Conservation (phyloP, 23 red algal genomes). For the Gracilaria caudata region DNA sequence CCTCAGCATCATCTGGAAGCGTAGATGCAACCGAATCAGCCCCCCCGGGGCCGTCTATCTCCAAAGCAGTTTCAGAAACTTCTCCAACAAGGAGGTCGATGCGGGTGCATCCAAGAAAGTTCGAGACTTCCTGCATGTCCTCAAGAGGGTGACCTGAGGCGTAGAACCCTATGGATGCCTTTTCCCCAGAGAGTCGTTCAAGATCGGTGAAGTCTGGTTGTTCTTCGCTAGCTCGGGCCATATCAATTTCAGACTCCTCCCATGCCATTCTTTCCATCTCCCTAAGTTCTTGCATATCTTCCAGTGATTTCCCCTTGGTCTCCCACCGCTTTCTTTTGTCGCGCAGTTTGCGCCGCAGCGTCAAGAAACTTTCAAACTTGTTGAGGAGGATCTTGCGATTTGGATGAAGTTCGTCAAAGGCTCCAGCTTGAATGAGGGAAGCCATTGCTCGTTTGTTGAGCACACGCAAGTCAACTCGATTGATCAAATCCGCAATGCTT, state of each 20-base stretch:
- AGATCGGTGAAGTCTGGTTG: slow-evolving; percentile 53
- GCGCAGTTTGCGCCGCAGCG: slow-evolving; percentile 37
- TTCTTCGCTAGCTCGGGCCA: slow-evolving; percentile 20
- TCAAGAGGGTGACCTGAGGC: slow-evolving; percentile 72
- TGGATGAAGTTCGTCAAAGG: slow-evolving; percentile 84
- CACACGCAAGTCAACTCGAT: slow-evolving; percentile 70
- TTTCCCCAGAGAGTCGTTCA: slow-evolving; percentile 57
- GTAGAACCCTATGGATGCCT: slow-evolving; percentile 77
- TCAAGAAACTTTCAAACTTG: slow-evolving; percentile 56
- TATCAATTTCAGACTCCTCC: slow-evolving; percentile 56
- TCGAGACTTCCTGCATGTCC: slow-evolving; percentile 22
- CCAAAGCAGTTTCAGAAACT: slow-evolving; percentile 16
- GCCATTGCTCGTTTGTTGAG: slow-evolving; percentile 85
- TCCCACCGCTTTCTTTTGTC: slow-evolving; percentile 61
- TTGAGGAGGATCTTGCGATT: slow-evolving; percentile 84
- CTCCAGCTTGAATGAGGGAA: slow-evolving; percentile 73
- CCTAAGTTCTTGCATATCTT: slow-evolving; percentile 32
- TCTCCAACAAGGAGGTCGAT: slow-evolving; percentile 56
- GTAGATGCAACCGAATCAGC: not conserved
- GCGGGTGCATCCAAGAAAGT: slow-evolving; percentile 41
- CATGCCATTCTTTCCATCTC: slow-evolving; percentile 30
- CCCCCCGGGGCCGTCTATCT: not conserved
- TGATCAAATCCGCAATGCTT: slow-evolving; percentile 75
- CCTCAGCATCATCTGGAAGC: slow-evolving; percentile 35
- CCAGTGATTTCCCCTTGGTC: slow-evolving; percentile 11